Percentiles rank a stretch among this genome's conserved stretches.
Conservation (phyloP, 2,329 filamentous ascomycete genomes). For the Calonectria montana region DNA sequence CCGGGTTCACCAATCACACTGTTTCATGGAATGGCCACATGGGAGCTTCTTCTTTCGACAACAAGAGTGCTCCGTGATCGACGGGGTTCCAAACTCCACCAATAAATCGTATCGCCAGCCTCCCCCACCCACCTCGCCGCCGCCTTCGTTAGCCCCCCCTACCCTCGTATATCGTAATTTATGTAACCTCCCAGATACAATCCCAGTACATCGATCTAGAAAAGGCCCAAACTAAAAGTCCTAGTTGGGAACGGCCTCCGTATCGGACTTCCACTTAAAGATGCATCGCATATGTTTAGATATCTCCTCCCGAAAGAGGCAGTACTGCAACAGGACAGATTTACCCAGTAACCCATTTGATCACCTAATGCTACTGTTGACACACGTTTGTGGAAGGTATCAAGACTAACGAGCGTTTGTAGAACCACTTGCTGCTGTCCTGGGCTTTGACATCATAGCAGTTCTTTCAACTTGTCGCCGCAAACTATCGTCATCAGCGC, state of each 20-base stretch:
- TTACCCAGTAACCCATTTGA: background rate
- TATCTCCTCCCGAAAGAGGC: background rate
- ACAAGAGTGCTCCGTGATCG: background rate
- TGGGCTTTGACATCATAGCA: background rate
- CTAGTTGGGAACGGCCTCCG: background rate
- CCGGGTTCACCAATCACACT: background rate
- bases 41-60: background rate
- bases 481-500: no score
- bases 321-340: background rate
- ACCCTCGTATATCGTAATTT: background rate
- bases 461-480: background rate
- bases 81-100: background rate
- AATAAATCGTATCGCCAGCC: background rate
- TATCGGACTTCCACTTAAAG: background rate
- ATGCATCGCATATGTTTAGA: background rate
- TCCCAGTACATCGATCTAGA: background rate
- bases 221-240: background rate
- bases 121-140: background rate
- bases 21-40: background rate
- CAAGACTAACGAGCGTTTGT: background rate
- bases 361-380: constrained; percentile 2
- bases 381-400: background rate
- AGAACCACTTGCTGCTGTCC: background rate
- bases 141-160: background rate
- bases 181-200: background rate